Evolutionary conservation across 1,139 yeast species (phyloP), one percentile per base, ranked within the genome.

Genomic region (Hemisphaericaspora subhashii): DNA sequence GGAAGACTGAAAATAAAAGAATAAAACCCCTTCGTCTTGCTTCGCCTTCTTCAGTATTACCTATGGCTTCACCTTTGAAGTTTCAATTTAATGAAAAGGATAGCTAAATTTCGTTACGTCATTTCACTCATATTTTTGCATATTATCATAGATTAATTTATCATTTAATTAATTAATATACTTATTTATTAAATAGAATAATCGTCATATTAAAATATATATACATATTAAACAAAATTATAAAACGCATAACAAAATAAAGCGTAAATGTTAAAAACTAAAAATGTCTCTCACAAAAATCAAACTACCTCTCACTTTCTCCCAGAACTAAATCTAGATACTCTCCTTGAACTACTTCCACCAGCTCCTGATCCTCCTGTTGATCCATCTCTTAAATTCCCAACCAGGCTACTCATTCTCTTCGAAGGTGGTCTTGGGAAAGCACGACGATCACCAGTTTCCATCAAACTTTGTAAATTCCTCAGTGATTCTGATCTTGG

Each of bases 391-490:
- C n/a, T n/a, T n/a, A n/a, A n/a, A n/a, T n/a, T n/a, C n/a, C n/a
- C n/a, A n/a, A n/a, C n/a, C n/a, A 14, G 36, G 29, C 23, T 37
- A n/a, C 20, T 38, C 5, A 37, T 31, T 30, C 46, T 38, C 16
- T 26, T 41, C 2, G 36, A 26, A 2, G 18, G 20, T 21, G 47
- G 47, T 35, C 53, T 42, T 26, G 53, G 53, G 37, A 44, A 45
- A 16, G 51, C 50, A 27, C 51, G 47, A 32, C 53, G 42, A 33
- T 48, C 52, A 8, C 50, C 45, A 14, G 48, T 40, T 33, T 48
- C 50, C 45, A 39, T 42, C 34, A 48, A 44, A 26, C 44, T 39
- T 14, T 44, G 47, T 13, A 47, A 37, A 30, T 47, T 46, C 36
- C 43, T 44, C 21, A 42, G 51, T 5, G 48, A 41, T 21, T 41